A percentile compares a stretch with the other conserved stretches of the same genome.
These are phyloP conservation scores for Solanum bulbocastanum DNA, from an alignment of 257 asterid genomes.

Conservation along the genomic window DNA sequence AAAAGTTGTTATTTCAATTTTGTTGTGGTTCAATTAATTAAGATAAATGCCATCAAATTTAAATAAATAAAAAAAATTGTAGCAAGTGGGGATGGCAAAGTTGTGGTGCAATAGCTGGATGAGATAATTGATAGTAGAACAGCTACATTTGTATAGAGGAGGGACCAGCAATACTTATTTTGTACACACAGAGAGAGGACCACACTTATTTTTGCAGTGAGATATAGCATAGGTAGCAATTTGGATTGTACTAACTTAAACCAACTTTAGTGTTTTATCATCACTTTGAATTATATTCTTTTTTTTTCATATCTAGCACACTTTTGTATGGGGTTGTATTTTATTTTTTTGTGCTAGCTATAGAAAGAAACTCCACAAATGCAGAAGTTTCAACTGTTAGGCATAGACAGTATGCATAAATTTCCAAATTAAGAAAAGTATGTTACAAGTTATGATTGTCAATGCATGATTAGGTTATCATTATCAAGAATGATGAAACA, in stretches of 20 bases:
- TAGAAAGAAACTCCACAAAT: neutral
- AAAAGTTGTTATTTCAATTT: neutral
- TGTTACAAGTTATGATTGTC: neutral
- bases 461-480: neutral
- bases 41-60: neutral
- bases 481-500: neutral
- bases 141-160: conserved; percentile 22
- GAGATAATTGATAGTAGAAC: conserved; percentile 38
- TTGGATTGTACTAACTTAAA: neutral
- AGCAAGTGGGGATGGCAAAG: conserved; percentile 4
- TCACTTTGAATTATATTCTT: neutral
- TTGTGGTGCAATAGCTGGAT: conserved; percentile 27
- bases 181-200: conserved; percentile 44
- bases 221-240: conserved; percentile 24
- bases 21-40: neutral
- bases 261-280: neutral
- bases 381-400: neutral
- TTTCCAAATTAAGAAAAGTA: neutral
- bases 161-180: conserved; percentile 43
- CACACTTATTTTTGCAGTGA: conserved; percentile 36
- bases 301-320: neutral
- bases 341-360: neutral
- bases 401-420: neutral
- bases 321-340: neutral
- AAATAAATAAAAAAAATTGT: neutral